Percentiles rank a stretch among this genome's conserved stretches.
Evolutionary conservation across 1,284 basidiomycete species (phyloP).

Genomic region (Cerioporus squamosus): DNA sequence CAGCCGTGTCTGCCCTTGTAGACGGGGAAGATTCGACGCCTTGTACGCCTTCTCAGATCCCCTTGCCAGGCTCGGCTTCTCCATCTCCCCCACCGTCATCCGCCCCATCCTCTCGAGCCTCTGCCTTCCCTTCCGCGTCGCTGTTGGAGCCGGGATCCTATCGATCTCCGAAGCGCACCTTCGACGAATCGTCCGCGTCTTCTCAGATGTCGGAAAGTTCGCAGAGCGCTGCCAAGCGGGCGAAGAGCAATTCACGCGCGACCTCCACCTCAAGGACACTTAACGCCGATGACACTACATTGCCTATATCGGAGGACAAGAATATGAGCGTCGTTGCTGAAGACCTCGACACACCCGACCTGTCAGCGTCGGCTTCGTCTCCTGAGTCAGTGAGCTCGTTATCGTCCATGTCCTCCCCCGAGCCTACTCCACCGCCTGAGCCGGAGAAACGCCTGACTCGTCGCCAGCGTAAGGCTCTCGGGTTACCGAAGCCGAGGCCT

Average conservation of each 20-base stretch:
- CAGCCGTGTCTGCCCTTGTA: conserved; percentile 5
- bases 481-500: conserved; percentile 57
- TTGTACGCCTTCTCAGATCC: conserved; percentile 40
- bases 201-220: conserved; percentile 41
- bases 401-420: conserved; percentile 47
- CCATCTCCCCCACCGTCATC: conserved; percentile 44
- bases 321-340: conserved; percentile 35
- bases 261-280: conserved; percentile 20
- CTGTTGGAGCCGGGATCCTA: conserved; percentile 35
- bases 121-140: conserved; percentile 10
- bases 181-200: conserved; percentile 62
- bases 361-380: conserved; percentile 47
- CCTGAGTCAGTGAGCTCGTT: conserved; percentile 41
- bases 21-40: conserved; percentile 20
- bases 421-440: conserved; percentile 38
- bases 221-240: conserved; percentile 48
- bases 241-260: conserved; percentile 35
- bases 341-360: conserved; percentile 47
- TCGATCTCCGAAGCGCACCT: conserved; percentile 67
- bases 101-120: conserved; percentile 31
- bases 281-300: conserved; percentile 16
- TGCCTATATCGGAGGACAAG: neutral
- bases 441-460: conserved; percentile 52
- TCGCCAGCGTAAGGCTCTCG: conserved; percentile 68
- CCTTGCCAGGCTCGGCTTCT: conserved; percentile 49